phyloP scores from a whole-genome alignment of 2,329 filamentous ascomycete genomes.

The Thelonectria discophora region DNA sequence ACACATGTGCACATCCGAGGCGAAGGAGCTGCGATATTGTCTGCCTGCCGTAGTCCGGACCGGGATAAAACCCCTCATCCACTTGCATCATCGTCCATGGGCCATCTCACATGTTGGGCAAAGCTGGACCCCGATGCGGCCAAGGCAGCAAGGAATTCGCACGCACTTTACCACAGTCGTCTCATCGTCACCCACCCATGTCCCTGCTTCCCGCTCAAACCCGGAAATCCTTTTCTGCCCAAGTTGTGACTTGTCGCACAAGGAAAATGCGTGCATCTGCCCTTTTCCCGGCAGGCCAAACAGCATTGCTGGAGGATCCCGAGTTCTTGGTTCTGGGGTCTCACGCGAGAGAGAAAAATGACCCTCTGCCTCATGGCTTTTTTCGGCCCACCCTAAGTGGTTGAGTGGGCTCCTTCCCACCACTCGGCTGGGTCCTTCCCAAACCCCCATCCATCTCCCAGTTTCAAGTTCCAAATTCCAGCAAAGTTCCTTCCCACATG shows the following conservation, averaged over 20 bases:
- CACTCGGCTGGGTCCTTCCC: not conserved
- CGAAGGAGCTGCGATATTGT: not conserved
- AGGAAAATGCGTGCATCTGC: not conserved
- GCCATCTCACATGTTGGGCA: not conserved
- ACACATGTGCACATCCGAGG: not conserved
- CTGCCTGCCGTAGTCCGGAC: not conserved
- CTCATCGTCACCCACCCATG: slow-evolving; percentile 31
- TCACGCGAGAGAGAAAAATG: not conserved
- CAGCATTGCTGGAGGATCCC: not conserved
- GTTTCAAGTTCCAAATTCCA: no score
- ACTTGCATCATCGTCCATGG: slow-evolving; percentile 13
- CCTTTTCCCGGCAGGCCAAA: not conserved
- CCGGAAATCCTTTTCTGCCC: slow-evolving; percentile 6
- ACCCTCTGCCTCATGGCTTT: not conserved
- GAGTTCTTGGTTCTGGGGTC: not conserved
- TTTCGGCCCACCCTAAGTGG: not conserved
- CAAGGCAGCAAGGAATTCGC: not conserved
- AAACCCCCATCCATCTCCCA: not conserved
- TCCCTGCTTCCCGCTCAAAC: slow-evolving; percentile 37
- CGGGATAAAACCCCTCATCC: slow-evolving; percentile 15
- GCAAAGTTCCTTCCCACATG: no score
- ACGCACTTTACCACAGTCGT: slow-evolving; percentile 14
- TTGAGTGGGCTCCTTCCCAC: not conserved
- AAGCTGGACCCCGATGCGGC: slow-evolving; percentile 10
- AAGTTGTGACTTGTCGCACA: not conserved